Percentiles rank a stretch among this genome's conserved stretches.
phyloP scores from a whole-genome alignment of 106 monocot genomes.

The Agapanthus africanus region DNA sequence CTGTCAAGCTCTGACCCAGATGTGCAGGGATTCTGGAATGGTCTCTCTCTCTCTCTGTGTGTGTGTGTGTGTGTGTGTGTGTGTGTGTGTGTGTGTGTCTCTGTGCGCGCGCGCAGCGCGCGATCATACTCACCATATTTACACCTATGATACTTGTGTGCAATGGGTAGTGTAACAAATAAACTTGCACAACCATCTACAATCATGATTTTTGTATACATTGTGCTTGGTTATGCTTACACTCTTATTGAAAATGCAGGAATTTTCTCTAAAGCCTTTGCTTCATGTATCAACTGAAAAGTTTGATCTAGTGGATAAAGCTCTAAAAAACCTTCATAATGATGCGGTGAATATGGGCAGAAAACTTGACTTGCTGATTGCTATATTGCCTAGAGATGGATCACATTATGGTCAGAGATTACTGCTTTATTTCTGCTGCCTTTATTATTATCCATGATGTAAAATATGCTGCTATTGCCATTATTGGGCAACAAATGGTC shows the following conservation, averaged over 20 bases:
- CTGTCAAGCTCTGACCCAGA: conserved; percentile 66
- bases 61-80: too few relatives aligned
- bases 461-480: background rate
- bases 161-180: too few relatives aligned
- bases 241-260: conserved; percentile 31
- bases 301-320: conserved; percentile 76
- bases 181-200: too few relatives aligned
- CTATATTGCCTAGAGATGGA: conserved; percentile 88
- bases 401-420: conserved; percentile 69
- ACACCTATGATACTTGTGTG: too few relatives aligned
- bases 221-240: conserved; percentile 3
- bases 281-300: conserved; percentile 42
- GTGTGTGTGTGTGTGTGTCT: too few relatives aligned
- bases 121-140: too few relatives aligned
- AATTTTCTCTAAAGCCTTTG: conserved; percentile 63
- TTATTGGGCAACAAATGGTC: background rate
- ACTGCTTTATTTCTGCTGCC: background rate
- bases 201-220: too few relatives aligned
- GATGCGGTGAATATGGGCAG: conserved; percentile 49
- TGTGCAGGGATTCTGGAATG: conserved; percentile 86
- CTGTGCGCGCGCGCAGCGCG: too few relatives aligned
- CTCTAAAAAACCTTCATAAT: conserved; percentile 46
- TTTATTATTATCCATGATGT: background rate
- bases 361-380: conserved; percentile 78
- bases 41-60: conserved; percentile 27